Conservation (phyloP, 441 rosid species). For the Populus tomentosa region DNA sequence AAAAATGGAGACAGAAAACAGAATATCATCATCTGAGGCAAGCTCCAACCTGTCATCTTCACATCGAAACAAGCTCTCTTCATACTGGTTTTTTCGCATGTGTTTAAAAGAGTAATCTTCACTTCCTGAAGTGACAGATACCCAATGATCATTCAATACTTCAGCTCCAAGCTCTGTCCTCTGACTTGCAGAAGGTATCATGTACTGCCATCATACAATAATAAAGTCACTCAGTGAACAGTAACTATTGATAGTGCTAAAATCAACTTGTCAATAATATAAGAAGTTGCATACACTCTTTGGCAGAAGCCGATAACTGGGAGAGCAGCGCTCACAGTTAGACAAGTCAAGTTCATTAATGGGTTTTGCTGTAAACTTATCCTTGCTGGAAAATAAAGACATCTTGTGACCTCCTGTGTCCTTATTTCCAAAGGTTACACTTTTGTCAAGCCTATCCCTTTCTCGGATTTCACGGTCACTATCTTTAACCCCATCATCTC, state of each 20-base stretch:
- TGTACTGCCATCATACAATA: slow-evolving; percentile 62
- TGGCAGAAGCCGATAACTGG: slow-evolving; percentile 97
- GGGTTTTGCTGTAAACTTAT: slow-evolving; percentile 79
- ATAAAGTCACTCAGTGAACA: slow-evolving; percentile 16
- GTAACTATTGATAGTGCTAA: slow-evolving; percentile 15
- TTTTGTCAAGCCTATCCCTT: slow-evolving; percentile 76
- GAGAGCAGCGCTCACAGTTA: slow-evolving; percentile 94
- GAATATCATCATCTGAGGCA: slow-evolving; percentile 7
- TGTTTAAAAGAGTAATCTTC: slow-evolving; percentile 99
- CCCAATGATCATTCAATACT: slow-evolving; percentile 97
- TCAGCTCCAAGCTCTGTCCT: slow-evolving; percentile 77
- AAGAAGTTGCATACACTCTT: slow-evolving; percentile 54
- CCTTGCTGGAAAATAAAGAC: slow-evolving; percentile 57
- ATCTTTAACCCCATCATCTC: slow-evolving; percentile 63
- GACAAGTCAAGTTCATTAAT: slow-evolving; percentile 95
- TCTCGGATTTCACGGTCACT: slow-evolving; percentile 63
- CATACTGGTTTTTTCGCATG: slow-evolving; percentile 98
- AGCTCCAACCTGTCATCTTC: slow-evolving; percentile 93
- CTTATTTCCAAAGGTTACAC: slow-evolving; percentile 44
- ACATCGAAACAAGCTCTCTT: slow-evolving; percentile 94
- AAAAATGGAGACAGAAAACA: not conserved
- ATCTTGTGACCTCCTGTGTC: slow-evolving; percentile 53
- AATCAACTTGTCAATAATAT: slow-evolving; percentile 8
- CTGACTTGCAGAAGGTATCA: slow-evolving; percentile 77
- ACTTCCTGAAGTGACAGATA: slow-evolving; percentile 98